Base-by-base conservation (phyloP, 257 asterid species). In the Forsythia viridissima region DNA sequence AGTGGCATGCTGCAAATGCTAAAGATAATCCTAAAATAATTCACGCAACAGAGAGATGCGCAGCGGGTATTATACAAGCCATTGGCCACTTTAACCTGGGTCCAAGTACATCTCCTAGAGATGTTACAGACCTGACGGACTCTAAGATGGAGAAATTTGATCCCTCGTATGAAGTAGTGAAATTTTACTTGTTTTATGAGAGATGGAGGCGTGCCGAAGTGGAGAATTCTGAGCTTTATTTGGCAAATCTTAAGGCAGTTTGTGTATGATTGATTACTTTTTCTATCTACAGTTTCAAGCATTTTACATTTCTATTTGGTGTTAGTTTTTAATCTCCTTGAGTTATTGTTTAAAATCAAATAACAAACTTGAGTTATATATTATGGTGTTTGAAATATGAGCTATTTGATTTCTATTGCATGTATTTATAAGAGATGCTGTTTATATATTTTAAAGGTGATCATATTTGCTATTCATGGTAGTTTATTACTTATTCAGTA, bases 41-140 rank as follows among this genome's bases (percentile, higher is more conserved):
- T 78, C 98, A 93, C 77, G 98, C 97, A 12, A 87, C 92, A 38
- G 98, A 92, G 90, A 91, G 96, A 85, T 96, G 99, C 87, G 99
- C 98, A 52, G 96, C 93, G 0, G 99, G 99, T 73, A 96, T 96
- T 79, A 91, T 96, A 82, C 94, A 96, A 86, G 96, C 98, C 81
- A 92, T 96, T 68, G 95, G 95, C 71, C 98, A 92, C 82, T 96
- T 96, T 83, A 89, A 90, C 78, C 91, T 96, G 1, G 99, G 99
- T 80, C 97, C 98, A 57, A 85, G 88, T 80, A 84, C 79, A 79
- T 87, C 99, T 76, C 96, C 92, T n/a, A 84, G 97, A 81, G 99
- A 96, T 84, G 88, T 91, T 78, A 77, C 79, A 13, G 92, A 89
- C 79, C 78, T 89, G 43, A 80, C 89, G 12, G 93, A 92, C 80